Percentiles rank a stretch among this genome's conserved stretches.
phyloP scores from a whole-genome alignment of 495 filamentous ascomycete genomes.

The Darksidea phi region DNA sequence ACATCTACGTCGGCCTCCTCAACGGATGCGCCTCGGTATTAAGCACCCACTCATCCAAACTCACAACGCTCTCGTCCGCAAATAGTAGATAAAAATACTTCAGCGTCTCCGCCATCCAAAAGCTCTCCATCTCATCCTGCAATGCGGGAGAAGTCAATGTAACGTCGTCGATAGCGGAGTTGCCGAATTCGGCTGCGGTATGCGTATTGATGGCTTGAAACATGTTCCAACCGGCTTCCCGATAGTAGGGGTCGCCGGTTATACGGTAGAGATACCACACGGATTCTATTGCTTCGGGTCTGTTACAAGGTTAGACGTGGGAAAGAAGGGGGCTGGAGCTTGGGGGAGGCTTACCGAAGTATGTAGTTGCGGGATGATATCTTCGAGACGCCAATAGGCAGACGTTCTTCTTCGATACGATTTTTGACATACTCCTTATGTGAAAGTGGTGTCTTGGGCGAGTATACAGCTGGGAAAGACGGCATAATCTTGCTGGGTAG shows the following conservation, averaged over 20 bases:
- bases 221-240: conserved; percentile 88
- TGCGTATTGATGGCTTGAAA: conserved; percentile 68
- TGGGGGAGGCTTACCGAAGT: conserved; percentile 59
- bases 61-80: conserved; percentile 64
- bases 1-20: conserved; percentile 24
- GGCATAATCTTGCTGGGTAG: conserved; percentile 10
- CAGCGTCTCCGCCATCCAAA: conserved; percentile 48
- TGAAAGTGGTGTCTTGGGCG: conserved; percentile 47
- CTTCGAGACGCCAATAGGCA: conserved; percentile 65
- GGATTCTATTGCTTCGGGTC: conserved; percentile 91
- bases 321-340: background rate
- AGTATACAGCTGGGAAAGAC: conserved; percentile 16
- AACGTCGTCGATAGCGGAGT: conserved; percentile 75
- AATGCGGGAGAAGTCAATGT: conserved; percentile 46
- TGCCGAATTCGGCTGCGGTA: conserved; percentile 65
- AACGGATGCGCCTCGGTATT: conserved; percentile 42
- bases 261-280: conserved; percentile 95
- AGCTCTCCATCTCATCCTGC: conserved; percentile 45
- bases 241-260: conserved; percentile 77
- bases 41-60: conserved; percentile 69
- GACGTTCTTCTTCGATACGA: conserved; percentile 57
- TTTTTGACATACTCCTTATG: conserved; percentile 65
- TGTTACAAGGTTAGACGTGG: conserved; percentile 37
- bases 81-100: conserved; percentile 96
- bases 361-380: conserved; percentile 67